Conservation (phyloP, 352 stramenopile species). For the Phytopythium litorale region DNA sequence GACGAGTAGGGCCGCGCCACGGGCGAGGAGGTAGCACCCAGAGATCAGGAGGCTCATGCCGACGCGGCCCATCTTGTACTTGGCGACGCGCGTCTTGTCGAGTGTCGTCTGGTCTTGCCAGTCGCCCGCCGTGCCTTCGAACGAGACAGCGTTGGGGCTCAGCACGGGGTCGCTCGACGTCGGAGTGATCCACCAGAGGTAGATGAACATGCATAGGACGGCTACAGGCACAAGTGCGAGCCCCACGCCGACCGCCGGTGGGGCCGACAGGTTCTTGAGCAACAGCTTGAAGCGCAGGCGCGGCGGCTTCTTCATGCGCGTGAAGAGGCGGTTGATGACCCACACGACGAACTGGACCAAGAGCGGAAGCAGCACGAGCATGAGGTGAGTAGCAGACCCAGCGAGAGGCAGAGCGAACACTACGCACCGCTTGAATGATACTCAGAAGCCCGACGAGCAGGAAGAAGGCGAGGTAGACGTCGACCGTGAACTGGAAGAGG, state of each 20-base stretch:
- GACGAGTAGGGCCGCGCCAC: slow-evolving; percentile 68
- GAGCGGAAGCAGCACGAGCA: slow-evolving; percentile 1
- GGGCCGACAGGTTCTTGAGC: slow-evolving; percentile 85
- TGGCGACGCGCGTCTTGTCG: slow-evolving; percentile 59
- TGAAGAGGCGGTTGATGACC: slow-evolving; percentile 93
- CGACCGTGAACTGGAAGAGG: slow-evolving; percentile 92
- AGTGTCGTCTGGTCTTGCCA: slow-evolving; percentile 89
- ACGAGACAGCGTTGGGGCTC: slow-evolving; percentile 55
- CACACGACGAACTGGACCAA: slow-evolving; percentile 82
- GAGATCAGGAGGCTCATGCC: slow-evolving; percentile 79
- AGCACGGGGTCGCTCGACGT: slow-evolving; percentile 42
- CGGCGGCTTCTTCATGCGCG: slow-evolving; percentile 93
- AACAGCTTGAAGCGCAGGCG: slow-evolving; percentile 91
- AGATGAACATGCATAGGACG: slow-evolving; percentile 57
- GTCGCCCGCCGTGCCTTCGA: slow-evolving; percentile 82
- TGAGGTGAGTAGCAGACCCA: neutral
- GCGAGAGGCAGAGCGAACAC: neutral
- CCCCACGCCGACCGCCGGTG: slow-evolving; percentile 80
- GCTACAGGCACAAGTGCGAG: slow-evolving; percentile 62
- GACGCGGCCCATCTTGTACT: slow-evolving; percentile 87
- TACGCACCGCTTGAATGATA: slow-evolving; percentile 81
- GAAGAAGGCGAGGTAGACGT: slow-evolving; percentile 95
- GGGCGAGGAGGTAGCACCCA: slow-evolving; percentile 77
- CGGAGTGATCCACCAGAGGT: slow-evolving; percentile 78
- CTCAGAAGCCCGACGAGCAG: slow-evolving; percentile 86